Evolutionary conservation across 352 stramenopile species (phyloP).

Genomic region (Aphanomyces stellatus): DNA sequence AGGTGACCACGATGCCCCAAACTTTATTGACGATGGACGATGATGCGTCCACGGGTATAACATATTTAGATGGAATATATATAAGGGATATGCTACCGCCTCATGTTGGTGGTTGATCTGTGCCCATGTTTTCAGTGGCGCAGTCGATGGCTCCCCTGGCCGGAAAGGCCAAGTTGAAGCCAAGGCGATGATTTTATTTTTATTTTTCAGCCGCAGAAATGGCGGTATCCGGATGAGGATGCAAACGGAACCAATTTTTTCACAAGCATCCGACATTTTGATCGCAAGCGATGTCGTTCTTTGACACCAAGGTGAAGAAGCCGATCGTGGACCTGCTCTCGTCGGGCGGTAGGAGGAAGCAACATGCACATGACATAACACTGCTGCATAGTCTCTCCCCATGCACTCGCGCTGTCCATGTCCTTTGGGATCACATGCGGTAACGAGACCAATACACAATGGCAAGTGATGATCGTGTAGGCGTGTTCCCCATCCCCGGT

Average conservation of each 20-base stretch:
- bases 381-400: slow-evolving; percentile 40
- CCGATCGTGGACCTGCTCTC: slow-evolving; percentile 65
- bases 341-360: slow-evolving; percentile 38
- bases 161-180: no score
- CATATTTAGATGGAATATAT: no score
- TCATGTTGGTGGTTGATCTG: no score
- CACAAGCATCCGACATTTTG: not conserved
- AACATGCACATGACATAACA: not conserved
- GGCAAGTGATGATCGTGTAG: slow-evolving; percentile 19
- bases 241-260: no score
- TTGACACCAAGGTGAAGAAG: slow-evolving; percentile 64
- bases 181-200: not conserved
- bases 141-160: no score
- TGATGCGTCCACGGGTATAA: no score
- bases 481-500: slow-evolving; percentile 71
- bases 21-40: no score
- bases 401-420: slow-evolving; percentile 68
- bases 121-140: no score
- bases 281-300: slow-evolving; percentile 26
- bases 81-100: no score
- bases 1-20: no score
- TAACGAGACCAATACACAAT: slow-evolving; percentile 12
- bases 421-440: slow-evolving; percentile 63
- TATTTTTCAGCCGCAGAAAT: no score
- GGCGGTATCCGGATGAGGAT: no score